Evolutionary conservation across 495 filamentous ascomycete species (phyloP), one percentile per base, ranked within the genome.

Genomic region (Baudoinia panamericana): DNA sequence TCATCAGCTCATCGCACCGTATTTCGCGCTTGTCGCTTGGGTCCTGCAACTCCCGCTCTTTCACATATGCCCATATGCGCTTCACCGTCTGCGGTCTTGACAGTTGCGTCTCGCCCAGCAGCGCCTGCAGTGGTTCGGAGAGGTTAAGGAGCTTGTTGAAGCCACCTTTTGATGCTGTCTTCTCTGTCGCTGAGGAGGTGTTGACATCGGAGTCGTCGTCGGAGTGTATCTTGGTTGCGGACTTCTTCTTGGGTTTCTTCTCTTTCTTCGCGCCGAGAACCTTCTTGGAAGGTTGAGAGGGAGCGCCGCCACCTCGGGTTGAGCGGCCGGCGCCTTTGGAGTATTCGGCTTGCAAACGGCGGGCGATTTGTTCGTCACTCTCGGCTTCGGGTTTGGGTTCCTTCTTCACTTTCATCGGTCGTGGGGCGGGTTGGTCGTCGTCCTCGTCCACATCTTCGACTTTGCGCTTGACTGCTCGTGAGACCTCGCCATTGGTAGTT

Each of bases 21-120:
- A 97, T 96, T 52, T 93, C 84, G 10, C 90, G 82, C 54, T 82
- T 80, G 60, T 97, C 92, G 40, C 54, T 77, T 3, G 85, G 87
- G 54, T 94, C 87, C 58, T 97, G 90, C 12, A 97, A 74, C 27
- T 83, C 72, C 38, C 83, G 72, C 43, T 71, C 78, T 47, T 84
- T 92, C 52, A 97, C 86, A 52, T 97, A 84, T 28, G 78, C 75
- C 90, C 90, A 97, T 31, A 97, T 76, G 51, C 77, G 79, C 66
- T 95, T 96, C 32, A 97, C 90, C 2, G 85, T 86, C 58, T 95
- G 83, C 0, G 90, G 92, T 8, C 90, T 81, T 7, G 87, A 88
- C 10, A 96, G 72, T 80, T 88, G 48, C 7, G 63, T 56, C 46
- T 70, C 68, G 20, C 69, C 71, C 15, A 71, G 54, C 25, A 87